Evolutionary conservation across 768 basidiomycete genomes (phyloP), one percentile per base, ranked within the genome.

Genomic region (Nidularia pulvinata): DNA sequence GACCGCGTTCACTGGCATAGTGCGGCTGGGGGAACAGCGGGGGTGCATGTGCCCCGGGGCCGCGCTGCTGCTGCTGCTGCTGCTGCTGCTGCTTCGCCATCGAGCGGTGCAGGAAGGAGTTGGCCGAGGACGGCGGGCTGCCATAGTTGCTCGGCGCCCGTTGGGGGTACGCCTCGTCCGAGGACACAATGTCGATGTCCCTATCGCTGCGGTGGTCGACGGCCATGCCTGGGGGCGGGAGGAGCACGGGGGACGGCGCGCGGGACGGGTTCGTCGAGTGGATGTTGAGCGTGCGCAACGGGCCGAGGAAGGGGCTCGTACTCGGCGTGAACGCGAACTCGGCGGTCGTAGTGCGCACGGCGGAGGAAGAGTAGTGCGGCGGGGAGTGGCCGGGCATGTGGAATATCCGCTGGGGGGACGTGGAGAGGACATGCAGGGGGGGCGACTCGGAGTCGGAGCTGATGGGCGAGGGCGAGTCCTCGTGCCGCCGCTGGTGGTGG

Each of bases 221-320:
- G n/a, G n/a, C n/a, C 2, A 62, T 59, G 55, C 69, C 63, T 14
- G 82, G 63, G 2, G 82, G 81, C n/a, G 86, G 86, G 1, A 89
- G 72, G 9, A 81, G 71, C 52, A 89, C 81, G 6, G 90, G 88
- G 3, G 86, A 87, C 1, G 90, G 86, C 0, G 86, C 89, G 46
- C 89, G 81, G 9, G 85, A 88, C 0, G 85, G 82, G 49, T 81
- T 80, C 2, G 86, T 72, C 1, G 85, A 87, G 61, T 90, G 88
- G 44, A 92, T 81, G 60, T 90, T 86, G 54, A 93, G 78, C 5
- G 86, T 86, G 51, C 87, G 80, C 58, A 93, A 69, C 2, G 89
- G 88, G 0, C 86, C 90, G 19, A 93, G 80, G 78, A 93, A 91
- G 1, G 90, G 90, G 55, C 86, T 89, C 1, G 89, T 86, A 16